Evolutionary conservation across 176 grass and related monocot genomes (phyloP).

Genomic region (Sorghum bicolor): DNA sequence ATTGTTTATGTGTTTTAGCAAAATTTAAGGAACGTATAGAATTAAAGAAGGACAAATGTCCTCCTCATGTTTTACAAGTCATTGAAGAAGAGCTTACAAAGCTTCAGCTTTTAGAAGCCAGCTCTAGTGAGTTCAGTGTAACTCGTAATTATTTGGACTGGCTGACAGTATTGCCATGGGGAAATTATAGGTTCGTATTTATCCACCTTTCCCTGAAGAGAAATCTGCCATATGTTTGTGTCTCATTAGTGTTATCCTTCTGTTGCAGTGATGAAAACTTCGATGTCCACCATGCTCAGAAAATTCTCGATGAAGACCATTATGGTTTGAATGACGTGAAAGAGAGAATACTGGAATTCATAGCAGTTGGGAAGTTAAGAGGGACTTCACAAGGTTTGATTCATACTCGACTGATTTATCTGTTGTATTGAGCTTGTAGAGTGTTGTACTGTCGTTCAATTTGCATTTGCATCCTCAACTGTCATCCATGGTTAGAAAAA

Average conservation of each 20-base stretch:
- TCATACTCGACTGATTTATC: slow-evolving; percentile 4
- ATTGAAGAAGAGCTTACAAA: slow-evolving; percentile 98
- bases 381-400: slow-evolving; percentile 91
- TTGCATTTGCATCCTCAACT: slow-evolving; percentile 3
- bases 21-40: slow-evolving; percentile 96
- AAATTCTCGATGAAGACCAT: slow-evolving; percentile 97
- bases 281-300: slow-evolving; percentile 89
- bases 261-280: slow-evolving; percentile 86
- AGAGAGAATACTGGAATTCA: slow-evolving; percentile 98
- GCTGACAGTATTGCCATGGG: slow-evolving; percentile 93
- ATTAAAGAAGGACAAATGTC: slow-evolving; percentile 86
- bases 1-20: slow-evolving; percentile 50
- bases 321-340: slow-evolving; percentile 99
- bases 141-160: slow-evolving; percentile 99
- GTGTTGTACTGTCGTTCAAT: slow-evolving; percentile 1
- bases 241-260: slow-evolving; percentile 27
- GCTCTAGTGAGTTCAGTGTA: slow-evolving; percentile 98
- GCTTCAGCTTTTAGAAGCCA: slow-evolving; percentile 83
- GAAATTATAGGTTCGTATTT: slow-evolving; percentile 85
- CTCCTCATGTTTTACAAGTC: slow-evolving; percentile 92
- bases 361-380: slow-evolving; percentile 97
- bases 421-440: slow-evolving; percentile 5
- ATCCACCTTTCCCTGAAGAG: slow-evolving; percentile 25
- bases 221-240: slow-evolving; percentile 1
- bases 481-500: neutral